Evolutionary conservation across 2,329 filamentous ascomycete species (phyloP).

Genomic region (Immersiporthe knoxdaviesiana): DNA sequence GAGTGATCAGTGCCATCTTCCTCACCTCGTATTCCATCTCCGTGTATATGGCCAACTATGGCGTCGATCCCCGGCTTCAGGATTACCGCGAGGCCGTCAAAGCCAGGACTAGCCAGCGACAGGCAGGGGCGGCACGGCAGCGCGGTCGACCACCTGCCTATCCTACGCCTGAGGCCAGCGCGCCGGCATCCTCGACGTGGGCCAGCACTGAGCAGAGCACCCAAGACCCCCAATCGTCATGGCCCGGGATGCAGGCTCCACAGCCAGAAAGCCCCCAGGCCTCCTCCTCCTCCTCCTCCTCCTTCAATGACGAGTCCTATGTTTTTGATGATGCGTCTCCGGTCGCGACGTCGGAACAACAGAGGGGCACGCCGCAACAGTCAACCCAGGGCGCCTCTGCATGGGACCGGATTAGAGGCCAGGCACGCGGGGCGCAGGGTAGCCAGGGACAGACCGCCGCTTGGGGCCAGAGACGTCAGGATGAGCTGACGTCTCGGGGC

Average conservation of each 20-base stretch:
- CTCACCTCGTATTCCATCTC: slow-evolving; percentile 38
- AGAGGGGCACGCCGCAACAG: background rate
- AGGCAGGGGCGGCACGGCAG: background rate
- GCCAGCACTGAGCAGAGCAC: slow-evolving; percentile 13
- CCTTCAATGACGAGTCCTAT: slow-evolving; percentile 16
- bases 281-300: background rate
- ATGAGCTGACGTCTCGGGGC: slow-evolving; percentile 31
- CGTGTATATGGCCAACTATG: slow-evolving; percentile 14
- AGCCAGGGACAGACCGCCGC: slow-evolving; percentile 11
- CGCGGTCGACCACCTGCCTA: background rate
- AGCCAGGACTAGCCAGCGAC: background rate
- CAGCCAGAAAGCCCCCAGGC: slow-evolving; percentile 11
- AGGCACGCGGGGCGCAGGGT: slow-evolving; percentile 5
- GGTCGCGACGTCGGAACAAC: slow-evolving; percentile 22
- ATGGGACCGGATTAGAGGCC: slow-evolving; percentile 28
- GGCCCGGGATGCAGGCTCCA: slow-evolving; percentile 11
- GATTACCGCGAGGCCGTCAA: slow-evolving; percentile 8
- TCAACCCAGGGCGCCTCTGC: slow-evolving; percentile 23
- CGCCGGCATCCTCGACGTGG: slow-evolving; percentile 15
- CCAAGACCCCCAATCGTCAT: slow-evolving; percentile 15
- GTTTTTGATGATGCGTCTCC: slow-evolving; percentile 30
- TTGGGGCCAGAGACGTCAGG: slow-evolving; percentile 30
- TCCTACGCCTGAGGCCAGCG: background rate
- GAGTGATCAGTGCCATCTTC: slow-evolving; percentile 36
- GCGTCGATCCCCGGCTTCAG: slow-evolving; percentile 25